Percentiles rank a stretch among this genome's conserved stretches.
Evolutionary conservation across 2,329 filamentous ascomycete species (phyloP).

Genomic region (Fusarium sororula): DNA sequence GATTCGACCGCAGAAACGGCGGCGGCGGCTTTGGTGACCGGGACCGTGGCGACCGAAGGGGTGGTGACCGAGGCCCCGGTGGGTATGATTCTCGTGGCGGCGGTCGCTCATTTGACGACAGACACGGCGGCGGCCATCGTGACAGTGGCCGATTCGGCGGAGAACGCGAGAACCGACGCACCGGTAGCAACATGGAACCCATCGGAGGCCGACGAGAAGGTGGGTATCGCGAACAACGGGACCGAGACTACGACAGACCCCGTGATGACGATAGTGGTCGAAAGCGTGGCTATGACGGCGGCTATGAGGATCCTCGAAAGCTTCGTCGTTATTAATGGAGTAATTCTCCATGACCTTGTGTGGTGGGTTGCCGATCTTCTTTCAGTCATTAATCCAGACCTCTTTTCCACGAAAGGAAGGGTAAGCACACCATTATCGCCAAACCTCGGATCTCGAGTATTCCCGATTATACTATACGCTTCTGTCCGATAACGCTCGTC

Average conservation of each 20-base stretch:
- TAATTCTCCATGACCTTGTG: constrained; percentile 11
- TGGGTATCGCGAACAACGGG: constrained; percentile 61
- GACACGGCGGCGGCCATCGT: constrained; percentile 60
- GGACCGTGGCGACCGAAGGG: constrained; percentile 49
- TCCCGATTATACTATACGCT: neutral
- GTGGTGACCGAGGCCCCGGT: constrained; percentile 62
- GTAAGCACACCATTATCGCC: constrained; percentile 28
- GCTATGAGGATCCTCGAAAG: constrained; percentile 80
- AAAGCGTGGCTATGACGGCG: constrained; percentile 79
- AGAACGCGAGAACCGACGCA: constrained; percentile 62
- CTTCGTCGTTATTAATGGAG: constrained; percentile 65
- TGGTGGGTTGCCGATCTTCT: constrained; percentile 40
- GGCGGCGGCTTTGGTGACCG: constrained; percentile 55
- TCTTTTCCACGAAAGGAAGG: constrained; percentile 38
- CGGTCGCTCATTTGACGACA: constrained; percentile 70
- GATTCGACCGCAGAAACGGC: constrained; percentile 58
- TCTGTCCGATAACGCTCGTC: neutral
- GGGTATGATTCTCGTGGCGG: constrained; percentile 65
- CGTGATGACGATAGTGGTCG: constrained; percentile 65
- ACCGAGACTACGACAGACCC: constrained; percentile 63
- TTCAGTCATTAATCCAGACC: constrained; percentile 30
- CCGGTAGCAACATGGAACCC: constrained; percentile 86
- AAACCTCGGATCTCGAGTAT: constrained; percentile 9
- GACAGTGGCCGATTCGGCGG: constrained; percentile 48
- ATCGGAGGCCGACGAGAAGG: constrained; percentile 75